Conservation (phyloP, 192 early-diverging fungal genomes). For the Rhizophlyctis rosea region DNA sequence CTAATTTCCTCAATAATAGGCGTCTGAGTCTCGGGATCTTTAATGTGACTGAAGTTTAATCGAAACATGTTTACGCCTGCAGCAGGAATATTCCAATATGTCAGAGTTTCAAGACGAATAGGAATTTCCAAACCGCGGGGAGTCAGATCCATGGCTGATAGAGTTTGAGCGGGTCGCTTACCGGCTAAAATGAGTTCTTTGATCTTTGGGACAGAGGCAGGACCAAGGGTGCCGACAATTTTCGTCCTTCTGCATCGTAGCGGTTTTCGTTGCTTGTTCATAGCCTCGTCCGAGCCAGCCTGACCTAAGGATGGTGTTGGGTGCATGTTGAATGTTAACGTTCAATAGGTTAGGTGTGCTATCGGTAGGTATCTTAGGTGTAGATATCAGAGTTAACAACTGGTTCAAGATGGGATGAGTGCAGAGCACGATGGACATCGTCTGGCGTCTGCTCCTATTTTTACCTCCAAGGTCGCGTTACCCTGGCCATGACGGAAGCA, state of each 20-base stretch:
- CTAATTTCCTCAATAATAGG: conserved; percentile 49
- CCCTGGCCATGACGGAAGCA: too few relatives aligned
- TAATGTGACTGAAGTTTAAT: conserved; percentile 52
- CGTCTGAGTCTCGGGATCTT: conserved; percentile 43
- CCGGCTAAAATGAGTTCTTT: conserved; percentile 43
- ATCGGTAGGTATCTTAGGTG: too few relatives aligned
- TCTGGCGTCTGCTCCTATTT: too few relatives aligned
- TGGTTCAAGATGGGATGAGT: too few relatives aligned
- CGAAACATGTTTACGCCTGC: conserved; percentile 50
- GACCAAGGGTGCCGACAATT: conserved; percentile 56
- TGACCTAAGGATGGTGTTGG: too few relatives aligned
- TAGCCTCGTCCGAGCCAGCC: too few relatives aligned
- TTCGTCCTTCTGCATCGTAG: conserved; percentile 16
- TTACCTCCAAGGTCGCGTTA: too few relatives aligned
- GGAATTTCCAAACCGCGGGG: conserved; percentile 1
- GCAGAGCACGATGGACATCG: too few relatives aligned
- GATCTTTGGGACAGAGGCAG: conserved; percentile 50
- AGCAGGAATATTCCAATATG: background rate
- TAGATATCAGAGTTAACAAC: too few relatives aligned
- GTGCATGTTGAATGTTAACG: too few relatives aligned
- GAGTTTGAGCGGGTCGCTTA: background rate
- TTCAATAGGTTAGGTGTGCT: too few relatives aligned
- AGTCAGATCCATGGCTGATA: background rate
- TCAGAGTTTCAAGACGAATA: background rate
- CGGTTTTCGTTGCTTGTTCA: background rate